A percentile compares a stretch with the other conserved stretches of the same genome.
Conservation (phyloP, 31 red algal species). For the Odonthalia washingtoniensis region DNA sequence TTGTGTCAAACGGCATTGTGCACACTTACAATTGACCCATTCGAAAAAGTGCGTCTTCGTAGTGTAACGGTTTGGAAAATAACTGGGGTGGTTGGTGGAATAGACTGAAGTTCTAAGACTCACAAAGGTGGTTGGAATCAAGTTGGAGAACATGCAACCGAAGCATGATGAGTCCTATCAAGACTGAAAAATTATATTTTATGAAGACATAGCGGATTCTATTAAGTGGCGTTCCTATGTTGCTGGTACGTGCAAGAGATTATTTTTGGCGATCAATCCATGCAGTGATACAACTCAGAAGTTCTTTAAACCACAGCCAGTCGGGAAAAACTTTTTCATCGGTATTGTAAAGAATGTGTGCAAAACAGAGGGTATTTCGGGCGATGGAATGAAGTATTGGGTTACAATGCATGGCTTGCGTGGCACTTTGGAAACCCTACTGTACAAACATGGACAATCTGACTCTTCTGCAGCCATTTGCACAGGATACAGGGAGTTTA, state of each 20-base stretch:
- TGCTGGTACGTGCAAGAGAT: background rate
- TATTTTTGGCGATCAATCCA: background rate
- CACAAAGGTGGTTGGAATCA: background rate
- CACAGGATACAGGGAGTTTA: conserved; percentile 29
- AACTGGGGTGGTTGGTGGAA: too few species aligned
- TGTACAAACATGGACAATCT: background rate
- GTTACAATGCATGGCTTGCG: conserved; percentile 28
- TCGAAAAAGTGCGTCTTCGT: background rate
- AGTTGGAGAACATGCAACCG: background rate
- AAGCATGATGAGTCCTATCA: background rate
- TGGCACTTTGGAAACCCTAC: conserved; percentile 1
- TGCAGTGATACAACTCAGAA: background rate
- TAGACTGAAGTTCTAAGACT: background rate
- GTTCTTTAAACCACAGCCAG: background rate
- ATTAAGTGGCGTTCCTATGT: background rate
- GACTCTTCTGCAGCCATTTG: conserved; percentile 27
- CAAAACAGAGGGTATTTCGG: background rate
- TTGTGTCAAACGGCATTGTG: conserved; percentile 25
- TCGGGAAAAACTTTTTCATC: conserved; percentile 12
- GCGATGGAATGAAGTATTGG: background rate
- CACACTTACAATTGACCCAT: background rate
- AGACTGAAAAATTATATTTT: background rate
- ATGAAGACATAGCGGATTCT: background rate
- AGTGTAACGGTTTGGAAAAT: conserved; percentile 25
- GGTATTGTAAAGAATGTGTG: conserved; percentile 31